phyloP scores from a whole-genome alignment of 148 eudicot species.

The Arctostaphylos glauca region DNA sequence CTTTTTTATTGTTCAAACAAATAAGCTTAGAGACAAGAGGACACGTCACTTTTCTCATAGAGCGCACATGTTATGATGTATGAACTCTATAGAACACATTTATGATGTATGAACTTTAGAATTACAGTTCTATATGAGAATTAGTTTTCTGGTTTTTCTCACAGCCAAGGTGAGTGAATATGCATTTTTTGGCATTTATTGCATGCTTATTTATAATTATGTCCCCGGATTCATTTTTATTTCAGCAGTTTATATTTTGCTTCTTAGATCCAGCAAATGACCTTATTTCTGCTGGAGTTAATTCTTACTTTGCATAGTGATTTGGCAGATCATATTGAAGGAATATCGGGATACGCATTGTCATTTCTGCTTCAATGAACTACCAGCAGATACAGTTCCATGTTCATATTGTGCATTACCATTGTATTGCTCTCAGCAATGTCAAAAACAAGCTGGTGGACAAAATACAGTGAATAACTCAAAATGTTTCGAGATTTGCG shows the following conservation, averaged over 20 bases:
- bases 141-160: not conserved
- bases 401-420: constrained; percentile 76
- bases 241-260: not conserved
- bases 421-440: constrained; percentile 69
- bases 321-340: constrained; percentile 78
- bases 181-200: not conserved
- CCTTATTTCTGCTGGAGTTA: constrained; percentile 6
- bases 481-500: constrained; percentile 16
- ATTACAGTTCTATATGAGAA: not conserved
- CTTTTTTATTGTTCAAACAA: constrained; percentile 1
- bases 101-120: not conserved
- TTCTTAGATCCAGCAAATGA: not conserved
- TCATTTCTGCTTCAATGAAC: constrained; percentile 83
- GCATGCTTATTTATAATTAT: not conserved
- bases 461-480: constrained; percentile 20
- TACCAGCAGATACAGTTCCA: constrained; percentile 73
- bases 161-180: not conserved
- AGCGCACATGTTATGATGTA: not conserved
- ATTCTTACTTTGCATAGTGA: constrained; percentile 22
- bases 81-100: too few relatives aligned
- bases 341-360: constrained; percentile 83
- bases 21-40: not conserved
- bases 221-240: not conserved
- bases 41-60: not conserved
- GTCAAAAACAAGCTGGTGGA: constrained; percentile 74